These are phyloP conservation scores for Colletotrichum neosansevieriae DNA, from an alignment of 2,329 filamentous ascomycete species.

Conservation along the genomic window DNA sequence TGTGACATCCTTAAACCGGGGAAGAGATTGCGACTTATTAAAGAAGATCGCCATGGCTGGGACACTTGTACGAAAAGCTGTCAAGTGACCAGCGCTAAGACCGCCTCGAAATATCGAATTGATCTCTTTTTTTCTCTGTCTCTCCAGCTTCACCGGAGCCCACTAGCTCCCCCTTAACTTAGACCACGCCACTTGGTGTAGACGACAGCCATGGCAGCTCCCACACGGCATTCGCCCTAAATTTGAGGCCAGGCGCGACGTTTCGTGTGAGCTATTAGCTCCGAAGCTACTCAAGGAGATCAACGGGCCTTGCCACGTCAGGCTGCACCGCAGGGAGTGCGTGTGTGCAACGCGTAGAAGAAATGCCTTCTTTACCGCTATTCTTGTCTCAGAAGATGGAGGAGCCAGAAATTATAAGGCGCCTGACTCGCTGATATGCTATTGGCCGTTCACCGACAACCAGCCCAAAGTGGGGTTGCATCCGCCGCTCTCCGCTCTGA, in stretches of 20 bases:
- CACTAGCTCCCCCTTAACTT: slow-evolving; percentile 27
- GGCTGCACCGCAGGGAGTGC: not conserved
- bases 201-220: slow-evolving; percentile 27
- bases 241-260: slow-evolving; percentile 5
- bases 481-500: not conserved
- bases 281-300: slow-evolving; percentile 16
- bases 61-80: slow-evolving; percentile 7
- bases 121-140: not conserved
- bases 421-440: slow-evolving; percentile 15
- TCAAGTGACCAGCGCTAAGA: slow-evolving; percentile 38
- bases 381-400: not conserved
- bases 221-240: slow-evolving; percentile 10
- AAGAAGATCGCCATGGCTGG: not conserved
- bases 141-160: slow-evolving; percentile 22
- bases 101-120: slow-evolving; percentile 21
- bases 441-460: slow-evolving; percentile 24
- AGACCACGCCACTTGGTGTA: slow-evolving; percentile 20
- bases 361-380: not conserved
- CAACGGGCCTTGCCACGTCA: slow-evolving; percentile 37
- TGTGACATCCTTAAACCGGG: not conserved
- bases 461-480: slow-evolving; percentile 4
- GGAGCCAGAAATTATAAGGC: not conserved
- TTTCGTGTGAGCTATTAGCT: slow-evolving; percentile 15
- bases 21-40: slow-evolving; percentile 20
- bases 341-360: not conserved